phyloP scores from a whole-genome alignment of 192 early-diverging fungal species.

The Umbelopsis sp. region DNA sequence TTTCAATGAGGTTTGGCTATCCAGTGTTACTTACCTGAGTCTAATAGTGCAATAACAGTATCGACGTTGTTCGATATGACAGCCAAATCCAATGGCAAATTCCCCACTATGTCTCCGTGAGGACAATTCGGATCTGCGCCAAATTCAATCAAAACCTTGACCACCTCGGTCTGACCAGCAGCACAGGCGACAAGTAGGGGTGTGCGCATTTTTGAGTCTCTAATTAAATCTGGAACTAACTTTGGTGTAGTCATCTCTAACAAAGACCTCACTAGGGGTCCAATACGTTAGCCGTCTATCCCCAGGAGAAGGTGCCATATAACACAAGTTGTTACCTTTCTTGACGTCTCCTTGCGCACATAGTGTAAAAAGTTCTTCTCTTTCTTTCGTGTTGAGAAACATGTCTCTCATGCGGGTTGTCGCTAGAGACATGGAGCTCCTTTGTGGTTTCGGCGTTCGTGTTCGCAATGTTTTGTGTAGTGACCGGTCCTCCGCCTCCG shows the following conservation, averaged over 20 bases:
- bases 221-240: slow-evolving; percentile 35
- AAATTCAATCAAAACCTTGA: slow-evolving; percentile 20
- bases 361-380: slow-evolving; percentile 32
- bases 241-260: slow-evolving; percentile 12
- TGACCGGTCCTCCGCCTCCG: neutral
- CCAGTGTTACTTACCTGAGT: slow-evolving; percentile 25
- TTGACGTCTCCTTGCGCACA: slow-evolving; percentile 32
- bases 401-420: slow-evolving; percentile 28
- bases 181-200: slow-evolving; percentile 42
- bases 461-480: slow-evolving; percentile 9
- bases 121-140: slow-evolving; percentile 40
- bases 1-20: too few species aligned
- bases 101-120: slow-evolving; percentile 39
- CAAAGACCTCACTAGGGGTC: slow-evolving; percentile 24
- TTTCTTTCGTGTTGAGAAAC: slow-evolving; percentile 32
- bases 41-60: slow-evolving; percentile 33
- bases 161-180: slow-evolving; percentile 33
- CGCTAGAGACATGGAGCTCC: slow-evolving; percentile 17
- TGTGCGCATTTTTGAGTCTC: slow-evolving; percentile 36
- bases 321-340: slow-evolving; percentile 23
- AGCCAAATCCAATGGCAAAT: slow-evolving; percentile 39
- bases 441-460: slow-evolving; percentile 3
- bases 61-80: slow-evolving; percentile 43
- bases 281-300: neutral
- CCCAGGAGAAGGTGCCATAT: neutral